These are phyloP conservation scores for Periconia sp. DNA, from an alignment of 2,329 filamentous ascomycete species.

Conservation along the genomic window DNA sequence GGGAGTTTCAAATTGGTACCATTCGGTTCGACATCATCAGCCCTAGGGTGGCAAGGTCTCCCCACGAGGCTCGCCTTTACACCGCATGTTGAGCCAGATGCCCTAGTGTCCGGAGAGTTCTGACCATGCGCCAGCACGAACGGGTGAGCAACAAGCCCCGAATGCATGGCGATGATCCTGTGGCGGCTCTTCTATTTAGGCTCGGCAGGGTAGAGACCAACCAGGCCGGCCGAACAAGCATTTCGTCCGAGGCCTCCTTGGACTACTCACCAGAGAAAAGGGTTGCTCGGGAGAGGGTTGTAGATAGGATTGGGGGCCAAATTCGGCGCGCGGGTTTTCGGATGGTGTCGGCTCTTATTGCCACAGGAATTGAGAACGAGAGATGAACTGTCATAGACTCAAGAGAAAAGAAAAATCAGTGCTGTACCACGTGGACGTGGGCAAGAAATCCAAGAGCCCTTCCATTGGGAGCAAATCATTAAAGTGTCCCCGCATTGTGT, in stretches of 20 bases:
- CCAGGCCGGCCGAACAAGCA: slow-evolving; percentile 11
- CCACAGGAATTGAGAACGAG: slow-evolving; percentile 2
- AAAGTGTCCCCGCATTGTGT: slow-evolving; percentile 15
- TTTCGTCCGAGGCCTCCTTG: slow-evolving; percentile 5
- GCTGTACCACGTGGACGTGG: background rate
- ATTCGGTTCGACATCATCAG: slow-evolving; percentile 17
- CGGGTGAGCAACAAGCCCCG: slow-evolving; percentile 5
- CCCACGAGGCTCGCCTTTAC: slow-evolving; percentile 11
- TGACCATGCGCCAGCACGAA: slow-evolving; percentile 1
- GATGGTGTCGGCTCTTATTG: slow-evolving; percentile 8
- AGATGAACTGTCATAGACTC: background rate
- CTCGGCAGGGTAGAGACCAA: slow-evolving; percentile 13
- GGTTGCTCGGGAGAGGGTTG: slow-evolving; percentile 8
- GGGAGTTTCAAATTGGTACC: slow-evolving; percentile 5
- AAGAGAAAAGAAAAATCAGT: background rate
- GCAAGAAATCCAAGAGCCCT: slow-evolving; percentile 8
- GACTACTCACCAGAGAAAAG: slow-evolving; percentile 6
- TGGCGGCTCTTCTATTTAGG: slow-evolving; percentile 21
- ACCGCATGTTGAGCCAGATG: slow-evolving; percentile 11
- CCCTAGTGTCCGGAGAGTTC: slow-evolving; percentile 5
- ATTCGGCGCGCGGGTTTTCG: slow-evolving; percentile 5
- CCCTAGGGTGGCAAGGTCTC: slow-evolving; percentile 16
- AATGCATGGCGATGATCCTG: slow-evolving; percentile 15
- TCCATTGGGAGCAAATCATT: slow-evolving; percentile 17
- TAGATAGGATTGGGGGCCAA: slow-evolving; percentile 20